A percentile compares a stretch with the other conserved stretches of the same genome.
phyloP scores from a whole-genome alignment of 148 eudicot genomes.

The Polygonum aviculare region DNA sequence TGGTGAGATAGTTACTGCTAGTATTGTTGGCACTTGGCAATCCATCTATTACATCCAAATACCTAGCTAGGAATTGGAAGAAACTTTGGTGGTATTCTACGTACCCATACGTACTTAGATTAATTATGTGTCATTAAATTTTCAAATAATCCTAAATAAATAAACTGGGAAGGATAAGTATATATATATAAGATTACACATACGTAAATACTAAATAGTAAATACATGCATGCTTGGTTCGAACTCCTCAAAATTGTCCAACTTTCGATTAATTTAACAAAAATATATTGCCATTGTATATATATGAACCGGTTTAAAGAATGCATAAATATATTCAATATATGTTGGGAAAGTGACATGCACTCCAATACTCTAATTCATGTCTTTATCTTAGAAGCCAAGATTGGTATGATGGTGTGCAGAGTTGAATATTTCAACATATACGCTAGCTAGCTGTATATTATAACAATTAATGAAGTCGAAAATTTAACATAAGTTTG shows the following conservation, averaged over 20 bases:
- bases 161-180: no score
- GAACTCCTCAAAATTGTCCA: no score
- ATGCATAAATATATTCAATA: no score
- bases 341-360: neutral
- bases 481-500: no score
- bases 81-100: neutral
- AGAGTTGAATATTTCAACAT: neutral
- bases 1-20: slow-evolving; percentile 7
- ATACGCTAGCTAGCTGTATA: neutral
- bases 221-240: no score
- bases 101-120: neutral
- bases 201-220: no score
- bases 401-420: neutral
- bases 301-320: no score
- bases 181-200: no score
- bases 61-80: neutral
- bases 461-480: neutral
- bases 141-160: neutral
- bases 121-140: neutral
- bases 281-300: no score
- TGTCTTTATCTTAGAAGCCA: neutral
- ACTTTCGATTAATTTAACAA: no score
- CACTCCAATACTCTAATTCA: neutral
- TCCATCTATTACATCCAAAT: neutral
- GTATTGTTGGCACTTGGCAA: neutral